phyloP scores from a whole-genome alignment of 306 rosid genomes.

The Abrus pulchellus region DNA sequence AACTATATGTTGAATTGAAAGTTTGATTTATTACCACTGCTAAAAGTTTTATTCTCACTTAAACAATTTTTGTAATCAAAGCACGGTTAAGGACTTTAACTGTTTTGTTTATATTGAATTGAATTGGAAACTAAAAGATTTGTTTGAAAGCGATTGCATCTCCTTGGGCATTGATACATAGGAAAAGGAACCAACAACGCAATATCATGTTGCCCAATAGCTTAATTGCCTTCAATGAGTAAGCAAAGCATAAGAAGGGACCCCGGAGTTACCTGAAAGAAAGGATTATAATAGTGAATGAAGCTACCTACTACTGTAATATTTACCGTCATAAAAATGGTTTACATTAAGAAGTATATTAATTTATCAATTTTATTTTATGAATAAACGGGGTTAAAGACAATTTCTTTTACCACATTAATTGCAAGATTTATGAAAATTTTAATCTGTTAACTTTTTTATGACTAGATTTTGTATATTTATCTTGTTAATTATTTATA shows the following conservation, averaged over 20 bases:
- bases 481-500: no score
- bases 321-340: background rate
- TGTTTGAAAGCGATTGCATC: slow-evolving; percentile 38
- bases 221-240: slow-evolving; percentile 9
- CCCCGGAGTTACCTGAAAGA: background rate
- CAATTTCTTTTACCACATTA: background rate
- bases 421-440: background rate
- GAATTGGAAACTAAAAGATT: slow-evolving; percentile 25
- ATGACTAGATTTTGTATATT: no score
- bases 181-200: slow-evolving; percentile 43
- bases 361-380: background rate
- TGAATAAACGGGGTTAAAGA: background rate
- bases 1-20: slow-evolving; percentile 31
- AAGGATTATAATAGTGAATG: background rate
- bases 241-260: slow-evolving; percentile 17
- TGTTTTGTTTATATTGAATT: slow-evolving; percentile 35
- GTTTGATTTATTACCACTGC: slow-evolving; percentile 33
- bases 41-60: slow-evolving; percentile 9
- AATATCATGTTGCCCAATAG: background rate
- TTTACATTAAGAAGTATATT: background rate
- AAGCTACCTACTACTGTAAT: background rate
- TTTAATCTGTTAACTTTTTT: no score
- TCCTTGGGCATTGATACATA: slow-evolving; percentile 24
- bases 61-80: background rate
- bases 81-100: slow-evolving; percentile 30